Evolutionary conservation across 2,329 filamentous ascomycete genomes (phyloP).

Genomic region (Penicillium sp.): DNA sequence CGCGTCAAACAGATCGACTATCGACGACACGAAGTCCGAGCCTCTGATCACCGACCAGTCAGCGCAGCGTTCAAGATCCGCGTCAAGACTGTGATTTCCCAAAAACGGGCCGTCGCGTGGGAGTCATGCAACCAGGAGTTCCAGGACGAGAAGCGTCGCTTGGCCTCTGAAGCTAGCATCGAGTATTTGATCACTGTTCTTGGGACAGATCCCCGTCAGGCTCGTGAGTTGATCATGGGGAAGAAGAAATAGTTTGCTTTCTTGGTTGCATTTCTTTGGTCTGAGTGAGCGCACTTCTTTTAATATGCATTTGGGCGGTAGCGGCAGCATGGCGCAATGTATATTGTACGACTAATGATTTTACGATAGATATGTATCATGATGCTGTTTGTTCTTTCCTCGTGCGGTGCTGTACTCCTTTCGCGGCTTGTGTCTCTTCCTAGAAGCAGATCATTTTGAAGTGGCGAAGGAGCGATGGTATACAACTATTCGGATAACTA

Average conservation of each 20-base stretch:
- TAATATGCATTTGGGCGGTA: conserved; percentile 11
- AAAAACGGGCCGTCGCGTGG: conserved; percentile 63
- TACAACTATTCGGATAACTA: too few species aligned
- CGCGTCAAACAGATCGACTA: conserved; percentile 87
- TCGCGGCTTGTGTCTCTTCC: background rate
- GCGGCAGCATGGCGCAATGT: conserved; percentile 9
- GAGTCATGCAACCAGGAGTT: conserved; percentile 72
- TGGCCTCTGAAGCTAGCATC: conserved; percentile 66
- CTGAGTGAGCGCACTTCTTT: conserved; percentile 4
- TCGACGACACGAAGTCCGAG: conserved; percentile 77
- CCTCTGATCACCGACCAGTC: conserved; percentile 90
- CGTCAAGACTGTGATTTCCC: conserved; percentile 73
- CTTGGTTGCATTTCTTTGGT: background rate
- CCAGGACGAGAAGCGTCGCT: conserved; percentile 64
- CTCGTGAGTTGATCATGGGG: conserved; percentile 44
- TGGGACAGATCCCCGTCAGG: conserved; percentile 54
- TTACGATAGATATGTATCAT: conserved; percentile 41
- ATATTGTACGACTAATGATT: conserved; percentile 38
- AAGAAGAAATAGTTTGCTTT: conserved; percentile 12
- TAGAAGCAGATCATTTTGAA: background rate
- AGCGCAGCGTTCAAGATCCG: conserved; percentile 78
- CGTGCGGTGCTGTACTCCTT: too few species aligned
- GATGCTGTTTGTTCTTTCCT: conserved; percentile 13
- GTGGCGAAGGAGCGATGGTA: background rate
- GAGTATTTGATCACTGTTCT: conserved; percentile 63